Evolutionary conservation across 2,329 filamentous ascomycete species (phyloP), one percentile per base, ranked within the genome.

Genomic region (Epichloe baconii): DNA sequence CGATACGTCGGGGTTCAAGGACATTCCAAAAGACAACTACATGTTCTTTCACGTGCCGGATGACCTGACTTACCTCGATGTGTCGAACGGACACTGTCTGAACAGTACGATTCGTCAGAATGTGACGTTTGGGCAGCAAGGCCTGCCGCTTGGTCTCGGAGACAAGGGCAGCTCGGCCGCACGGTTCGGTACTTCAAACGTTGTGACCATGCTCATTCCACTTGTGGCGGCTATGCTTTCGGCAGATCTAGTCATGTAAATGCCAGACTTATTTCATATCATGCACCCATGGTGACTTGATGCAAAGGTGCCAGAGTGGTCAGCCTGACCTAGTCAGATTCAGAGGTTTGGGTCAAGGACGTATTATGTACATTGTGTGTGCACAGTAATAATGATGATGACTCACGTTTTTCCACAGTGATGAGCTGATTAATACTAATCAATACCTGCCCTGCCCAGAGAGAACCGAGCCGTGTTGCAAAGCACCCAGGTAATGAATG

Each of bases 41-140:
- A 89, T 90, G 85, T 90, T 91, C 69, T 90, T 91, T 72, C 69
- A 75, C 15, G 75, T 83, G 17, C 77, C 85, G 1, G 80, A 88
- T 63, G 86, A 90, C 58, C 66, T 90, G 38, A 73, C 60, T 6
- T 73, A 74, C 3, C 66, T 88, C 54, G 83, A 90, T 58, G 80
- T 90, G 53, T 73, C 70, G 3, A 78, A 77, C 44, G 85, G 85
- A 1, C 72, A 83, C 52, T 89, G 86, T 63, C 74, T 79, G 58
- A 89, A 88, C 58, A 58, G 66, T 34, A 75, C 72, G 0, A 75
- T 89, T 5, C 64, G 69, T 38, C 85, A 89, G 64, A 87, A 88
- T 54, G 71, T 89, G 42, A 88, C 84, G 0, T 89, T 87, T 59
- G 74, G 74, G 10, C 75, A 76, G 53, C 83, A 86, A 62, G 82